A percentile compares a stretch with the other conserved stretches of the same genome.
Evolutionary conservation across 805 yeast genomes (phyloP).

Genomic region (Grigorovia jiainica): DNA sequence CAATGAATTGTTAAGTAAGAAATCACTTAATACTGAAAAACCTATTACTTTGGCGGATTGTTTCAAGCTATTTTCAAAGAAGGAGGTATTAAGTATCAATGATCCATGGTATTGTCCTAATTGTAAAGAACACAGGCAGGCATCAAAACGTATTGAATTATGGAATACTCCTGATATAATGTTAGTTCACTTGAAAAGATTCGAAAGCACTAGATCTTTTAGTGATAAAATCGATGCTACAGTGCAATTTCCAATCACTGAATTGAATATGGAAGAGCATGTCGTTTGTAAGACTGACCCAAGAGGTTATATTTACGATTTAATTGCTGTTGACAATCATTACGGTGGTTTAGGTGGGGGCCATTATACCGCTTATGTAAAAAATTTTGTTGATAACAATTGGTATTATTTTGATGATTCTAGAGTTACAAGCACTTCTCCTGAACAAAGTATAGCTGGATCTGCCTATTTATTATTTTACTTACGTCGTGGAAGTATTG

Average conservation of each 20-base stretch:
- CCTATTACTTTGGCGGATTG: constrained; percentile 64
- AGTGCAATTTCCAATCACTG: constrained; percentile 81
- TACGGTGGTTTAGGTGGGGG: constrained; percentile 97
- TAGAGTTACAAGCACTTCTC: constrained; percentile 51
- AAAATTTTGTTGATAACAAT: constrained; percentile 60
- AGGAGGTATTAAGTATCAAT: constrained; percentile 78
- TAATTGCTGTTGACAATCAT: constrained; percentile 91
- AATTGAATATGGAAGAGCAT: constrained; percentile 60
- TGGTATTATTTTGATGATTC: constrained; percentile 94
- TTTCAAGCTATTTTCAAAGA: constrained; percentile 58
- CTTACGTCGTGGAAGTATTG: constrained; percentile 36
- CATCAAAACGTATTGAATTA: constrained; percentile 79
- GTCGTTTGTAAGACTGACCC: constrained; percentile 31
- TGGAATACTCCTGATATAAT: constrained; percentile 93
- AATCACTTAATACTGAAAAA: constrained; percentile 26
- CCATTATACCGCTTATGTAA: constrained; percentile 86
- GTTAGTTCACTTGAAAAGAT: constrained; percentile 82
- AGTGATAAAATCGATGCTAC: constrained; percentile 82
- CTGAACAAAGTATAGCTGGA: constrained; percentile 53
- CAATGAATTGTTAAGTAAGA: constrained; percentile 40
- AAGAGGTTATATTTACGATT: constrained; percentile 51
- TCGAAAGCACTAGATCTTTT: constrained; percentile 72
- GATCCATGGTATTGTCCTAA: constrained; percentile 92
- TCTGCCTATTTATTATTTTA: constrained; percentile 87
- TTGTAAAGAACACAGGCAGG: constrained; percentile 83